Percentiles rank a stretch among this genome's conserved stretches.
Evolutionary conservation across 106 monocot species (phyloP).

Genomic region (Dioscorea dumetorum): DNA sequence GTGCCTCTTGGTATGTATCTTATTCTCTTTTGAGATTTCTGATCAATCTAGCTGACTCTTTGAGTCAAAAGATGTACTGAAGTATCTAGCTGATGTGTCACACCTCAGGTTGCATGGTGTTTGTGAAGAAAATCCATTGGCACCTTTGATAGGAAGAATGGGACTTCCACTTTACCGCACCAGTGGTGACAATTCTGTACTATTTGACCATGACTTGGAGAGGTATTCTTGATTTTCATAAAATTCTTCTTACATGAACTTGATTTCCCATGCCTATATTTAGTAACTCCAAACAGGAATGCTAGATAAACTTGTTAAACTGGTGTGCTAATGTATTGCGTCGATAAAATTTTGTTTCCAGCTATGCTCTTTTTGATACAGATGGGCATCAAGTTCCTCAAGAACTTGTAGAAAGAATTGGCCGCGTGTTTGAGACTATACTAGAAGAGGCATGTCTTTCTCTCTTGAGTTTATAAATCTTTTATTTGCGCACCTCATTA

Average conservation of each 20-base stretch:
- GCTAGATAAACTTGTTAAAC: too few relatives aligned
- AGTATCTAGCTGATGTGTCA: too few relatives aligned
- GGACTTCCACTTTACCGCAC: slow-evolving; percentile 95
- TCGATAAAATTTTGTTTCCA: slow-evolving; percentile 6
- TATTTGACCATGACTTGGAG: slow-evolving; percentile 97
- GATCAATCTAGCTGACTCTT: too few relatives aligned
- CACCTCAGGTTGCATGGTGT: slow-evolving; percentile 84
- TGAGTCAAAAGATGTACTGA: too few relatives aligned
- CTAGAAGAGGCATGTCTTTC: slow-evolving; percentile 53
- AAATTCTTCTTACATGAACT: not conserved
- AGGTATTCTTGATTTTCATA: slow-evolving; percentile 34
- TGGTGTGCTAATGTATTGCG: too few relatives aligned
- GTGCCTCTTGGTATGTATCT: slow-evolving; percentile 74
- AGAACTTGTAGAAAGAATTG: slow-evolving; percentile 67
- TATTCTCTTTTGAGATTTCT: not conserved
- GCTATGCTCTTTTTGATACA: slow-evolving; percentile 92
- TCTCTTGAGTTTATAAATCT: too few relatives aligned
- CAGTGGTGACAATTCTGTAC: slow-evolving; percentile 90
- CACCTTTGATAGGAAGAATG: slow-evolving; percentile 73
- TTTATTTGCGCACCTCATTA: too few relatives aligned
- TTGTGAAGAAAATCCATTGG: slow-evolving; percentile 88
- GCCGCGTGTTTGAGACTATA: slow-evolving; percentile 69
- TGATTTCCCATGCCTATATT: not conserved
- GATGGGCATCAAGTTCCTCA: slow-evolving; percentile 85
- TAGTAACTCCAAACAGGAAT: not conserved